phyloP scores from a whole-genome alignment of 2,329 filamentous ascomycete species.

The Cordyceps cateniannulata region DNA sequence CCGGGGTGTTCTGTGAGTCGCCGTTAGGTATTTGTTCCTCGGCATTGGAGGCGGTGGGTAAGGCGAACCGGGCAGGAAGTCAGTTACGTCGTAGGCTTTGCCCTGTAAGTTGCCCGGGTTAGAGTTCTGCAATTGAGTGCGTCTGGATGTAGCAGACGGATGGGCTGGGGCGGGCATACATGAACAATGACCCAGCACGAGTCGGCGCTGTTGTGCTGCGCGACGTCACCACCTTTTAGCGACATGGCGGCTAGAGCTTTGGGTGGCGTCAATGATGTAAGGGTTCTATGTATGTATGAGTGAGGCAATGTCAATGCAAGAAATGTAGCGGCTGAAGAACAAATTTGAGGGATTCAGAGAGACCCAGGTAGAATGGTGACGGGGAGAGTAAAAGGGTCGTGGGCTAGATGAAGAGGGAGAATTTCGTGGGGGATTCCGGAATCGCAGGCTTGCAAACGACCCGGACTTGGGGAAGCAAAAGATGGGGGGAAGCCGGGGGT shows the following conservation, averaged over 20 bases:
- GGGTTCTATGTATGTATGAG: not conserved
- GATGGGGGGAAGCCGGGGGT: constrained; percentile 1
- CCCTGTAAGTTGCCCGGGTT: constrained; percentile 39
- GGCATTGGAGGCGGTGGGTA: not conserved
- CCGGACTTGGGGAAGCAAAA: not conserved
- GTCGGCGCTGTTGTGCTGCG: constrained; percentile 70
- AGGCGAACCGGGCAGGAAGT: constrained; percentile 66
- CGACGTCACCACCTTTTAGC: constrained; percentile 47
- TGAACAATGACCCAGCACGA: constrained; percentile 92
- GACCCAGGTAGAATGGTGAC: not conserved
- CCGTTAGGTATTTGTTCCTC: not conserved
- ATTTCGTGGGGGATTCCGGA: not conserved
- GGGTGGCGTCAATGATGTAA: not conserved
- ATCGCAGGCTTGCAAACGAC: not conserved
- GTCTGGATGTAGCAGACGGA: not conserved
- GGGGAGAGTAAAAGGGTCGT: not conserved
- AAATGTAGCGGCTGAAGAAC: not conserved
- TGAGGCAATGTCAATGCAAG: not conserved
- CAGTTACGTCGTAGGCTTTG: constrained; percentile 83
- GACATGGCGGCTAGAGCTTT: constrained; percentile 28
- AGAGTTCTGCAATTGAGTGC: not conserved
- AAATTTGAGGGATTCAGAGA: not conserved
- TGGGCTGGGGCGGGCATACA: constrained; percentile 33
- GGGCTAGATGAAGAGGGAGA: not conserved
- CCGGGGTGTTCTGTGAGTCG: constrained; percentile 67